A percentile compares a stretch with the other conserved stretches of the same genome.
Evolutionary conservation across 129 eudicot genomes (phyloP).

Genomic region (Saussurea involucrata): DNA sequence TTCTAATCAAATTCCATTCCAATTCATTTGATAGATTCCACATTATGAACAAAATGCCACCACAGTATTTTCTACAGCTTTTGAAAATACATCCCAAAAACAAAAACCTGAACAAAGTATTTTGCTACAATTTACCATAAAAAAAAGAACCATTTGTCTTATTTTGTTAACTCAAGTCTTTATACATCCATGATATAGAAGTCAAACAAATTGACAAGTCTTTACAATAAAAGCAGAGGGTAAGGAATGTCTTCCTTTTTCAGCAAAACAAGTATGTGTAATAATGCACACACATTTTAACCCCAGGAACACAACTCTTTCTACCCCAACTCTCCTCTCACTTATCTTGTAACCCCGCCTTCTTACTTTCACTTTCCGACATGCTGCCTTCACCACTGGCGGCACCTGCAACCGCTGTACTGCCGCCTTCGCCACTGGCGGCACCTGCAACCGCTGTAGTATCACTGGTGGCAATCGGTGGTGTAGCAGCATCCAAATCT

Average conservation of each 20-base stretch:
- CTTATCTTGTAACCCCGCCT: conserved; percentile 14
- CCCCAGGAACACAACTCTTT: background rate
- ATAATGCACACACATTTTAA: conserved; percentile 10
- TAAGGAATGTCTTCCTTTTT: background rate
- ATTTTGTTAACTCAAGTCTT: conserved; percentile 16
- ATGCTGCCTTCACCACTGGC: conserved; percentile 1
- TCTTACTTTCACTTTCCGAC: conserved; percentile 22
- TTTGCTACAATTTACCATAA: background rate
- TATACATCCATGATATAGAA: conserved; percentile 18
- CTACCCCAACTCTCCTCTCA: conserved; percentile 18
- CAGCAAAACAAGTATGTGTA: conserved; percentile 12
- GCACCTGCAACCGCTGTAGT: conserved; percentile 14
- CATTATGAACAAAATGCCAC: background rate
- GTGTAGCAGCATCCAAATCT: conserved; percentile 5
- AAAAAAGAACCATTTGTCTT: background rate
- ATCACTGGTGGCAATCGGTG: conserved; percentile 1
- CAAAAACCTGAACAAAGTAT: background rate
- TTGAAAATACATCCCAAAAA: background rate
- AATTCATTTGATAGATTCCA: background rate
- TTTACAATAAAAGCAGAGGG: conserved; percentile 19
- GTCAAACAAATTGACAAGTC: conserved; percentile 32
- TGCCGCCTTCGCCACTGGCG: background rate
- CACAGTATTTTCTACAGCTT: background rate
- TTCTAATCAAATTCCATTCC: background rate
- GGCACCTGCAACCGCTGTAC: conserved; percentile 8